Conservation (phyloP, 2,329 filamentous ascomycete genomes). For the Aaosphaeria pasadenensis region DNA sequence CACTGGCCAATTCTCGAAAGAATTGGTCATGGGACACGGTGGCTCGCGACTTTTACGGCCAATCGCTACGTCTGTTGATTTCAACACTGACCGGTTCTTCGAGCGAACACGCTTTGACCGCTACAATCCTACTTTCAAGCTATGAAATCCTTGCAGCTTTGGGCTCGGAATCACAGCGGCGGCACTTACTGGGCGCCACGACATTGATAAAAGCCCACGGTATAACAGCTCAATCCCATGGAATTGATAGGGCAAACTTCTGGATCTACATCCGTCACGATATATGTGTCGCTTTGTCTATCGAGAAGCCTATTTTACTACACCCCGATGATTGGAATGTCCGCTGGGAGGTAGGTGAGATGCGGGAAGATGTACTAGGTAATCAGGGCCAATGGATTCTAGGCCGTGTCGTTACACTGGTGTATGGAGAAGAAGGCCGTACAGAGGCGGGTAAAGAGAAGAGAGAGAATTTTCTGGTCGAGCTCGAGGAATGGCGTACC, state of each 20-base stretch:
- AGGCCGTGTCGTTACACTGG: constrained; percentile 25
- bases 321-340: constrained; percentile 31
- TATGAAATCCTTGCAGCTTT: constrained; percentile 29
- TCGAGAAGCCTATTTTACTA: constrained; percentile 24
- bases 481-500: constrained; percentile 25
- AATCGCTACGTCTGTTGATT: constrained; percentile 28
- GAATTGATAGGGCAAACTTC: constrained; percentile 31
- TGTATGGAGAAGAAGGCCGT: constrained; percentile 18
- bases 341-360: constrained; percentile 22
- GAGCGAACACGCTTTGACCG: constrained; percentile 27
- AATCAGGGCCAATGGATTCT: constrained; percentile 33
- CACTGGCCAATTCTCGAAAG: constrained; percentile 16
- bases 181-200: constrained; percentile 28
- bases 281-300: constrained; percentile 28
- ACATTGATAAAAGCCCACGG: constrained; percentile 27
- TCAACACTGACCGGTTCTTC: constrained; percentile 20
- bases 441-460: constrained; percentile 11
- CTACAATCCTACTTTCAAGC: constrained; percentile 31
- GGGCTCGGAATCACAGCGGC: constrained; percentile 20
- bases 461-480: constrained; percentile 20
- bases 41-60: constrained; percentile 27
- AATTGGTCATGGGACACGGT: constrained; percentile 29
- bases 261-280: constrained; percentile 35
- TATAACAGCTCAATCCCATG: constrained; percentile 24
- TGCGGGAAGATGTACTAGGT: constrained; percentile 29